Evolutionary conservation across 169 alveolate genomes (phyloP).

Genomic region (Perkinsus marinus): DNA sequence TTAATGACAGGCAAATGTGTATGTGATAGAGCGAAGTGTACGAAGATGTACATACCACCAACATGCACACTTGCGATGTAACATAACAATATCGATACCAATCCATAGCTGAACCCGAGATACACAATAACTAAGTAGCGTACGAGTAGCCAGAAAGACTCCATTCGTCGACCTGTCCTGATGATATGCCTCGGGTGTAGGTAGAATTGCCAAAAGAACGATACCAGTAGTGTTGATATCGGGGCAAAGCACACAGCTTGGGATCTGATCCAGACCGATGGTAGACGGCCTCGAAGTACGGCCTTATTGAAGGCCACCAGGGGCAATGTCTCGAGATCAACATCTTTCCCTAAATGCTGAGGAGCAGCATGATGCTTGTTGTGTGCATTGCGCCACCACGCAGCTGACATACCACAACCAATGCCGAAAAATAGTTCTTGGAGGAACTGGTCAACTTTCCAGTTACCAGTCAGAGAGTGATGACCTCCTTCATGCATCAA

Average conservation of each 20-base stretch:
- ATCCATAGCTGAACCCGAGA: not conserved
- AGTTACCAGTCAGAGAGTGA: conserved; percentile 1
- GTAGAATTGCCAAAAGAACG: conserved; percentile 9
- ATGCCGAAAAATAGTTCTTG: not conserved
- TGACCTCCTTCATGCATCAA: conserved; percentile 14
- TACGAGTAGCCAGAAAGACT: not conserved
- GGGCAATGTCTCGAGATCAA: conserved; percentile 3
- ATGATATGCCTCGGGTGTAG: conserved; percentile 2
- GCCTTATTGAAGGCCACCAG: conserved; percentile 7
- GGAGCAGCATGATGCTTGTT: conserved; percentile 15
- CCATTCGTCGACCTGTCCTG: not conserved
- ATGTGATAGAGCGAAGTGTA: not conserved
- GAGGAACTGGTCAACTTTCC: not conserved
- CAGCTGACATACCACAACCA: not conserved
- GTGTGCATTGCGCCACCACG: conserved; percentile 4
- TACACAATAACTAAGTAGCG: not conserved
- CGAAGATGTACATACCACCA: not conserved
- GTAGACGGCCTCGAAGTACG: not conserved
- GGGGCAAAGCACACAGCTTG: not conserved
- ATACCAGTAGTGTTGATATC: not conserved
- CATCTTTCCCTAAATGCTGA: conserved; percentile 1
- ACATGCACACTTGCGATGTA: not conserved
- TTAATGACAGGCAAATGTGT: not conserved
- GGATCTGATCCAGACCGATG: not conserved
- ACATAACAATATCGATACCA: not conserved